These are phyloP conservation scores for Lepiota venenata DNA, from an alignment of 768 basidiomycete species.

Conservation along the genomic window DNA sequence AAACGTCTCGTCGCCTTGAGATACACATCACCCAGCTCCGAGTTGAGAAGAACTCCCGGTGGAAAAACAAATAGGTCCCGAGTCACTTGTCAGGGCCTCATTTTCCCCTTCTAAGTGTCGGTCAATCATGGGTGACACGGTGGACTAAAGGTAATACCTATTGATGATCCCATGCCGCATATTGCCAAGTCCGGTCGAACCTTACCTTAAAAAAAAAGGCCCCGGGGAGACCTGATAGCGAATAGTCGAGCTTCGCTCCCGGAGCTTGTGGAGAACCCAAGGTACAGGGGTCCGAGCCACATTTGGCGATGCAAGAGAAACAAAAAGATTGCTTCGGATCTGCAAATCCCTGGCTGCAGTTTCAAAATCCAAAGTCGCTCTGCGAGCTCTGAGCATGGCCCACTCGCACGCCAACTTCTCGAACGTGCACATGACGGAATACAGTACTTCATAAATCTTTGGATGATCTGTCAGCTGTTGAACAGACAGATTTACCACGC, in stretches of 20 bases:
- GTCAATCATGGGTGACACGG: no score
- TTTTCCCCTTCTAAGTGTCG: no score
- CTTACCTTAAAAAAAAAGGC: neutral
- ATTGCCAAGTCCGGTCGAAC: no score
- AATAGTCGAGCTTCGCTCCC: no score
- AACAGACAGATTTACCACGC: neutral
- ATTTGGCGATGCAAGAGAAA: neutral
- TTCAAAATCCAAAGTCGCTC: no score
- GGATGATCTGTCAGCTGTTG: neutral
- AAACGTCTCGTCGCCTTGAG: neutral
- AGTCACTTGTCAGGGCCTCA: neutral
- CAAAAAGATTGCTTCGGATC: neutral
- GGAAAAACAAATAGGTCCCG: slow-evolving; percentile 1
- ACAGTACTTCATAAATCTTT: neutral
- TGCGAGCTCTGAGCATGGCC: neutral
- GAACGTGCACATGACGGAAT: neutral
- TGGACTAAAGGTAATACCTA: neutral
- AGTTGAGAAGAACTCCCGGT: neutral
- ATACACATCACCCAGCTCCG: neutral
- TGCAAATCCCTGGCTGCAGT: neutral
- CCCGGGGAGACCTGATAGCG: neutral
- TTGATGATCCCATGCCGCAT: neutral
- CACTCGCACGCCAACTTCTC: neutral
- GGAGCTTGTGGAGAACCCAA: neutral
- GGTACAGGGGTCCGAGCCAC: neutral